These are phyloP conservation scores for Rhypophila decipiens DNA, from an alignment of 495 filamentous ascomycete genomes.

Conservation along the genomic window DNA sequence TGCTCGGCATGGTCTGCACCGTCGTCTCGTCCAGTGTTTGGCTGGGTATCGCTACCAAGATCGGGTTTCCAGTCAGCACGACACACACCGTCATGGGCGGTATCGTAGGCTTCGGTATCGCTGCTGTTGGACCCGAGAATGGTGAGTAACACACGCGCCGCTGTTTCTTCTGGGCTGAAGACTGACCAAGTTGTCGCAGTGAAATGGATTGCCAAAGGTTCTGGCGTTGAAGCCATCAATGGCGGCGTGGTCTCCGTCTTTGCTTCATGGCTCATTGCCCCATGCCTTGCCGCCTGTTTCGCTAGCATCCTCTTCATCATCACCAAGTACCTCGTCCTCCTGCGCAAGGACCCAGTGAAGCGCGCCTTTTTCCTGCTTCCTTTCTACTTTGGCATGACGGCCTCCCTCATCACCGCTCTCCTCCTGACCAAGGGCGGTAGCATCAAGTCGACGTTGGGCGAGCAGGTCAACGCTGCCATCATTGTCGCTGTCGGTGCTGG, in stretches of 20 bases:
- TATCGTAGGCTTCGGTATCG: constrained; percentile 58
- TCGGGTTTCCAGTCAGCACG: constrained; percentile 56
- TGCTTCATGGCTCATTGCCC: constrained; percentile 57
- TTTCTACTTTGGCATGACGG: constrained; percentile 53
- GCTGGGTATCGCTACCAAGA: constrained; percentile 50
- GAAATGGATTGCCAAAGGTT: constrained; percentile 44
- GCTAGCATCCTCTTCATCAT: constrained; percentile 52
- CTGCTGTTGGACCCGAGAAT: constrained; percentile 37
- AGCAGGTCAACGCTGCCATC: constrained; percentile 46
- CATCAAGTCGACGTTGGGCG: constrained; percentile 35
- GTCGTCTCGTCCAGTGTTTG: constrained; percentile 53
- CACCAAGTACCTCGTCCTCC: constrained; percentile 56
- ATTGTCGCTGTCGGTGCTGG: constrained; percentile 54
- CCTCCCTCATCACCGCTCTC: constrained; percentile 53
- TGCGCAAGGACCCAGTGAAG: constrained; percentile 50
- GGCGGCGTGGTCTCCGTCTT: constrained; percentile 51
- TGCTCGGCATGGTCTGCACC: constrained; percentile 60
- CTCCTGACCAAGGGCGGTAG: constrained; percentile 47
- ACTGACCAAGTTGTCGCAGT: constrained; percentile 14
- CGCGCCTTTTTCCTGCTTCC: constrained; percentile 50
- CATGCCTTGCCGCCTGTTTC: constrained; percentile 50
- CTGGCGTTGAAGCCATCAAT: constrained; percentile 44
- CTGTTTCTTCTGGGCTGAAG: neutral
- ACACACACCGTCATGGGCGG: constrained; percentile 61
- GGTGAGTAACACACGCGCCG: constrained; percentile 44